Evolutionary conservation across 495 filamentous ascomycete genomes (phyloP), one percentile per base, ranked within the genome.

Genomic region (Xylaria intraflava): DNA sequence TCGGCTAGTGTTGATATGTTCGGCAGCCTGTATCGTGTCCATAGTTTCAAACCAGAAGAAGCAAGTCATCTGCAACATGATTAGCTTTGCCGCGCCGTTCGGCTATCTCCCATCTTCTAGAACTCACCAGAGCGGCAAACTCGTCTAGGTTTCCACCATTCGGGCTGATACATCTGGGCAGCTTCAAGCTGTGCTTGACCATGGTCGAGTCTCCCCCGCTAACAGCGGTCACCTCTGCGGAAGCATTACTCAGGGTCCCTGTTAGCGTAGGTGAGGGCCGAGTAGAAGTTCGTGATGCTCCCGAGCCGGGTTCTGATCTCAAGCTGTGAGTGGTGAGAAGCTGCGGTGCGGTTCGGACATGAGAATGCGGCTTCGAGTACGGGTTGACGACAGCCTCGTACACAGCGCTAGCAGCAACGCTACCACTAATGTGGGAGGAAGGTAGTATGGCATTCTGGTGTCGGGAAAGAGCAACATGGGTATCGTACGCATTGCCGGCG

Each of bases 41-140:
- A 86, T 84, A n/a, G 84, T 86, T 66, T 97, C 94, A 63, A 97
- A 99, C 94, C 94, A 99, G 73, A 99, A 96, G 26, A 99, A 76
- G 61, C 92, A 96, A 1, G 93, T 95, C 70, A 96, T 86, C 87
- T 97, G 48, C 2, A 17, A 17, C 4, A 33, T 24, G n/a, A 30
- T 63, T 38, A 57, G 45, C 22, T 48, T 60, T 31, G 45, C 26
- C 14, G 20, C 27, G 33, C 12, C 38, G 6, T 3, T 1, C n/a
- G 10, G 9, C 2, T 50, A 2, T 17, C n/a, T 1, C 36, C 7
- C 19, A n/a, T 22, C 17, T 45, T 53, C 24, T n/a, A 47, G 11
- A 44, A 65, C 78, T 58, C 70, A 90, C 87, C 77, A 88, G 82
- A 29, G 89, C 87, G 38, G 88, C 87, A 66, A 95, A 91, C 57